Evolutionary conservation across 2,329 filamentous ascomycete species (phyloP).

Genomic region (Periconia macrospinosa): DNA sequence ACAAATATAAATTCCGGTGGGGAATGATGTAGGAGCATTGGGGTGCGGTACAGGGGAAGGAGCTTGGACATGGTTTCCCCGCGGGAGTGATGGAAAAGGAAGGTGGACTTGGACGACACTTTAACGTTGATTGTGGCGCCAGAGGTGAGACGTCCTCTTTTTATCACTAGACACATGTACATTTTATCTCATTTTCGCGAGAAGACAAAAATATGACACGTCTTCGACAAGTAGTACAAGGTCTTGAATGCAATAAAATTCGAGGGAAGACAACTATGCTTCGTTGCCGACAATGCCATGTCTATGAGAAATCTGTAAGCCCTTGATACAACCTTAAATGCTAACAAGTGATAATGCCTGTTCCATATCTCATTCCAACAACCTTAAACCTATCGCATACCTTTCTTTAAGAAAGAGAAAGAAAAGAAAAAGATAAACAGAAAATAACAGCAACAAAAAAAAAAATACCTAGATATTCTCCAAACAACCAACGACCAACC

Average conservation of each 20-base stretch:
- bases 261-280: no score
- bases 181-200: no score
- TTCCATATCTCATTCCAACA: no score
- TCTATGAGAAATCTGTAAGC: no score
- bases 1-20: neutral
- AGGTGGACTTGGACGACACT: constrained; percentile 13
- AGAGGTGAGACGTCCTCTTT: neutral
- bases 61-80: constrained; percentile 6
- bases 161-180: constrained; percentile 1
- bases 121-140: neutral
- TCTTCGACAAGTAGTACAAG: no score
- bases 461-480: no score
- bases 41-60: neutral
- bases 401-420: neutral
- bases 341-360: no score
- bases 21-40: neutral
- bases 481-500: no score
- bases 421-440: neutral
- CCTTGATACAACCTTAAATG: no score
- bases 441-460: neutral
- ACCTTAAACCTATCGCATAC: neutral
- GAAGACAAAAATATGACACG: neutral
- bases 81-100: constrained; percentile 22
- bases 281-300: no score
- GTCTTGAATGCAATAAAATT: no score